Evolutionary conservation across 2,329 filamentous ascomycete species (phyloP).

Genomic region (Epichloe brachyelytri): DNA sequence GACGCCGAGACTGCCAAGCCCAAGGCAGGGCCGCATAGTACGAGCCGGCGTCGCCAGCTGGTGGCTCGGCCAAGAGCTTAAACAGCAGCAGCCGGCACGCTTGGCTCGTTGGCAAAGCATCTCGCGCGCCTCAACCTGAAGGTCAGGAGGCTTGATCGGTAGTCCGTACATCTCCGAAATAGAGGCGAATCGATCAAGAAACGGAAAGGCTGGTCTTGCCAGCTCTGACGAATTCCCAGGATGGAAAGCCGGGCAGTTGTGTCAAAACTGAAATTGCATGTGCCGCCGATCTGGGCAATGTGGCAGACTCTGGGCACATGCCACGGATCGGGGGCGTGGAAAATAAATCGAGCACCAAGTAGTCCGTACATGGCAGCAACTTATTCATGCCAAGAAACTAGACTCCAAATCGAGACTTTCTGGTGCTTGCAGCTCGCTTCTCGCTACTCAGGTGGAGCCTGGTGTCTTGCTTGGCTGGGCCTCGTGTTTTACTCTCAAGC

Average conservation of each 20-base stretch:
- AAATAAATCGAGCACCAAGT: no score
- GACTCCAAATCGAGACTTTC: no score
- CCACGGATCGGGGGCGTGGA: neutral
- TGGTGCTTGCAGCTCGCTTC: no score
- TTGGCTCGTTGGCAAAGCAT: neutral
- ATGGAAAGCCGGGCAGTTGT: neutral
- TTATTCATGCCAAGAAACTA: no score
- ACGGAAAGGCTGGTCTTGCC: neutral
- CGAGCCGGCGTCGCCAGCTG: constrained; percentile 1
- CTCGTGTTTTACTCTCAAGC: no score
- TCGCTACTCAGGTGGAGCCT: no score
- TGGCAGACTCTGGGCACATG: no score
- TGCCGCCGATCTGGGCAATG: neutral
- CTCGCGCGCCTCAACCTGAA: neutral
- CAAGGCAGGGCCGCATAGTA: constrained; percentile 2
- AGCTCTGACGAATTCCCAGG: neutral
- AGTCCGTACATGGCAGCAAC: no score
- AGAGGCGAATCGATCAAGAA: neutral
- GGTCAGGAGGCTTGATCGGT: neutral
- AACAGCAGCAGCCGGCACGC: neutral
- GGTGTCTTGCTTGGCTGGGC: no score
- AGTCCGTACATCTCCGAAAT: neutral
- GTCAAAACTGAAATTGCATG: neutral
- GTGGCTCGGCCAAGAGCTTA: constrained; percentile 1
- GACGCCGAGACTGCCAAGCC: constrained; percentile 12